These are phyloP conservation scores for Aspergillus proliferans DNA, from an alignment of 2,329 filamentous ascomycete species.

Conservation along the genomic window DNA sequence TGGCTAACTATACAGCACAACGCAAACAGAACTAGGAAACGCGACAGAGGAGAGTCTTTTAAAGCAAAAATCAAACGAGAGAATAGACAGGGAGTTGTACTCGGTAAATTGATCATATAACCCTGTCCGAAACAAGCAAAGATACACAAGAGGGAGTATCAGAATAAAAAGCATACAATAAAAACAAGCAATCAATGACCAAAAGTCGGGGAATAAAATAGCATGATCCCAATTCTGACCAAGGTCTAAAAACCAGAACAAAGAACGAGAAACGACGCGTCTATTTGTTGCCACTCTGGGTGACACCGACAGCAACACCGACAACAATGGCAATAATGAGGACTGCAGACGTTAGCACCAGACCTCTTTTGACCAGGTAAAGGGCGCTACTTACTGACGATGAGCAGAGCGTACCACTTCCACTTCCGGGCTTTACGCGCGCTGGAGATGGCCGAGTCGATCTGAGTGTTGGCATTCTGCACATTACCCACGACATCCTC, in stretches of 20 bases:
- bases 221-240: constrained; percentile 7
- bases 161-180: constrained; percentile 15
- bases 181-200: constrained; percentile 4
- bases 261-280: constrained; percentile 1
- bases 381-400: constrained; percentile 50
- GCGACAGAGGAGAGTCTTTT: no score
- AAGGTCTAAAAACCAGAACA: constrained; percentile 6
- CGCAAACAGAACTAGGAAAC: constrained; percentile 14
- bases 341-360: constrained; percentile 31
- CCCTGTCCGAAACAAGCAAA: not conserved
- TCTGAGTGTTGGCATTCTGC: constrained; percentile 75
- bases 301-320: constrained; percentile 45
- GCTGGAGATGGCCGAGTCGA: constrained; percentile 73
- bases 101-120: constrained; percentile 2
- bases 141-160: constrained; percentile 7
- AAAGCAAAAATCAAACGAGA: constrained; percentile 4
- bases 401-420: constrained; percentile 94
- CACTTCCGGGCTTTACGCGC: constrained; percentile 75
- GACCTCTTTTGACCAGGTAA: not conserved
- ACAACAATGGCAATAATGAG: constrained; percentile 51
- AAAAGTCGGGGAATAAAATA: constrained; percentile 7
- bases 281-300: constrained; percentile 20
- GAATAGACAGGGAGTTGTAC: constrained; percentile 12
- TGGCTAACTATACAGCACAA: constrained; percentile 2
- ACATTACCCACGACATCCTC: constrained; percentile 82